Percentiles rank a stretch among this genome's conserved stretches.
Conservation (phyloP, 179 eudicot genomes). For the Beta lomatogona region DNA sequence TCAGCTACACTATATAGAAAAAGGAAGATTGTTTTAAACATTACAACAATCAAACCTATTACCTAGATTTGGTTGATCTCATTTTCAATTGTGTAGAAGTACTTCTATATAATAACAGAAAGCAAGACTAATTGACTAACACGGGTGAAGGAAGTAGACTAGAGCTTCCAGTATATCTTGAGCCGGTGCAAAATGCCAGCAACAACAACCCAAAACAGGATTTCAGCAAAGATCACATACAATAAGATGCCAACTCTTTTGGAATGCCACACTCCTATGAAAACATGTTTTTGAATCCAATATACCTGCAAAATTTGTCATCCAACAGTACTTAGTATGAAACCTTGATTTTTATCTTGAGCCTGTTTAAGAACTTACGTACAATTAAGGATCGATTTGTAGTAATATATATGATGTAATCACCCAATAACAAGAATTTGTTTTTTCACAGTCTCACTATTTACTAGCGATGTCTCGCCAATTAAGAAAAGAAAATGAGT, state of each 20-base stretch:
- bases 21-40: not conserved
- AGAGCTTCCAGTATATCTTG: conserved; percentile 84
- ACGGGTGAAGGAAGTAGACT: conserved; percentile 18
- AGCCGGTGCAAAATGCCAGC: conserved; percentile 67
- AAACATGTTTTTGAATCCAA: conserved; percentile 87
- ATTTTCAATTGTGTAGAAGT: too few species aligned
- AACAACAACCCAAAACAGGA: conserved; percentile 76
- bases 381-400: not conserved
- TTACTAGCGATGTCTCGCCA: not conserved
- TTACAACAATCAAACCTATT: not conserved
- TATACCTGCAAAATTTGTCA: conserved; percentile 48
- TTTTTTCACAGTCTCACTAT: not conserved
- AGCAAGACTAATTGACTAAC: not conserved
- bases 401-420: not conserved
- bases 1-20: too few species aligned
- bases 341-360: not conserved
- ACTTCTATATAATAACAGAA: not conserved
- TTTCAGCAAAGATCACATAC: conserved; percentile 92
- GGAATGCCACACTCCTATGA: conserved; percentile 82
- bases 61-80: not conserved
- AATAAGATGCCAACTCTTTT: conserved; percentile 74
- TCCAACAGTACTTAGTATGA: not conserved
- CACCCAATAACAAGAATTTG: not conserved
- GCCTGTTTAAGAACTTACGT: not conserved
- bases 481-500: not conserved